Evolutionary conservation across 1,139 yeast genomes (phyloP).

Genomic region (Sugiyamaella pinicola): DNA sequence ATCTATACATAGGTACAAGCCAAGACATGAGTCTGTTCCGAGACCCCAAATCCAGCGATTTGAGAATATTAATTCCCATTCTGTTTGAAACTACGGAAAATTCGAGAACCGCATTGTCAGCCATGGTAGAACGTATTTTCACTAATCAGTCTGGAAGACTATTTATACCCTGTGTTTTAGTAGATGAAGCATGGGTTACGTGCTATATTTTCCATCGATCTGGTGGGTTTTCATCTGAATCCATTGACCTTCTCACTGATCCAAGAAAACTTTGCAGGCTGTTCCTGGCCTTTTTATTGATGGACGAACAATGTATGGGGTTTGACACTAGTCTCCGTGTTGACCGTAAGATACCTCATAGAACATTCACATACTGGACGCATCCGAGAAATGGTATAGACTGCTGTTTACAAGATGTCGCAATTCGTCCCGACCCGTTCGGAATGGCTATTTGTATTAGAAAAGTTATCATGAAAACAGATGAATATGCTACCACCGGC

Average conservation of each 20-base stretch:
- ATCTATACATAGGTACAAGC: slow-evolving; percentile 3
- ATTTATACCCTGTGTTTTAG: slow-evolving; percentile 10
- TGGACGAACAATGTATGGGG: slow-evolving; percentile 18
- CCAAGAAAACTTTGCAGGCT: slow-evolving; percentile 7
- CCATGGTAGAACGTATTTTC: slow-evolving; percentile 3
- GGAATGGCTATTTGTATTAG: slow-evolving; percentile 5
- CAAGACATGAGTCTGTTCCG: neutral
- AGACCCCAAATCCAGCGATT: neutral
- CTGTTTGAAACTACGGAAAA: neutral
- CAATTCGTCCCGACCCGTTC: neutral
- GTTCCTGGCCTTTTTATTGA: slow-evolving; percentile 6
- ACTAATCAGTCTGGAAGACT: slow-evolving; percentile 5
- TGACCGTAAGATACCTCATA: slow-evolving; percentile 11
- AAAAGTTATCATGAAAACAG: neutral
- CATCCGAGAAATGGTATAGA: slow-evolving; percentile 16
- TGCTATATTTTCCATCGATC: slow-evolving; percentile 11
- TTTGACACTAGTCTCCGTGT: slow-evolving; percentile 12
- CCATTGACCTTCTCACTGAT: neutral
- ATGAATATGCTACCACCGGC: neutral
- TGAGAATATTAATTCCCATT: slow-evolving; percentile 7
- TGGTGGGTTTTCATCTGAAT: slow-evolving; percentile 9
- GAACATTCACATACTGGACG: slow-evolving; percentile 10
- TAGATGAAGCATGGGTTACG: neutral
- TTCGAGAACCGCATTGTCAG: neutral
- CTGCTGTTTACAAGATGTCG: slow-evolving; percentile 1